phyloP scores from a whole-genome alignment of 345 rosid species.

The Eucalyptus globulus region DNA sequence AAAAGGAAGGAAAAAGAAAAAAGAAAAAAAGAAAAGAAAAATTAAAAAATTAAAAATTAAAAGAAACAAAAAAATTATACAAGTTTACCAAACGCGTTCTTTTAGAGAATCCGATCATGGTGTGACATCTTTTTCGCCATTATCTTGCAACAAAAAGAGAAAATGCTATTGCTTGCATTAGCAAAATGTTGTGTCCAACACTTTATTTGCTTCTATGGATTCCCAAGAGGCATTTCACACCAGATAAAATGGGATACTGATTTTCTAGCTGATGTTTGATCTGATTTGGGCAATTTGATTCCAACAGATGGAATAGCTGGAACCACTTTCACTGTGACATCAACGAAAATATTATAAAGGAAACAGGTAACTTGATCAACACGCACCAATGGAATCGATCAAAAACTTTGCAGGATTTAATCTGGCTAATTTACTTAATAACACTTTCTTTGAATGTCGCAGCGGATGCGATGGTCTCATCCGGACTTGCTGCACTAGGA shows the following conservation, averaged over 20 bases:
- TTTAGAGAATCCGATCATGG: not conserved
- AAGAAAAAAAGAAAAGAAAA: too few species aligned
- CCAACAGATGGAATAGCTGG: constrained; percentile 51
- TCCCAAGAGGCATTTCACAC: not conserved
- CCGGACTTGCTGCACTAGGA: constrained; percentile 25
- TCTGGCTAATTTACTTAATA: not conserved
- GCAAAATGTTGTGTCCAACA: not conserved
- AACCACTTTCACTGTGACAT: constrained; percentile 35
- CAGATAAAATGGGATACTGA: not conserved
- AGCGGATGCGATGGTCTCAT: constrained; percentile 43
- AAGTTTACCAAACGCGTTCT: too few species aligned
- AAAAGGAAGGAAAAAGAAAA: too few species aligned
- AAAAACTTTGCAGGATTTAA: not conserved
- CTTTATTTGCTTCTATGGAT: not conserved
- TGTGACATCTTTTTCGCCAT: not conserved
- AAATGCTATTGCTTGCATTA: not conserved
- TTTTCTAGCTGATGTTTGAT: not conserved
- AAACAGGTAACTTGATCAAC: constrained; percentile 18
- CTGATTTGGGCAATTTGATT: not conserved
- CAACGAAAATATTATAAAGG: constrained; percentile 28
- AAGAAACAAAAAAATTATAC: too few species aligned
- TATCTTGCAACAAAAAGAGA: not conserved
- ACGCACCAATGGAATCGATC: not conserved
- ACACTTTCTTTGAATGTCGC: not conserved
- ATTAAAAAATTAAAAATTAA: too few species aligned